Base-by-base conservation (phyloP, 140 eudicot species). In the Anethum foeniculum region DNA sequence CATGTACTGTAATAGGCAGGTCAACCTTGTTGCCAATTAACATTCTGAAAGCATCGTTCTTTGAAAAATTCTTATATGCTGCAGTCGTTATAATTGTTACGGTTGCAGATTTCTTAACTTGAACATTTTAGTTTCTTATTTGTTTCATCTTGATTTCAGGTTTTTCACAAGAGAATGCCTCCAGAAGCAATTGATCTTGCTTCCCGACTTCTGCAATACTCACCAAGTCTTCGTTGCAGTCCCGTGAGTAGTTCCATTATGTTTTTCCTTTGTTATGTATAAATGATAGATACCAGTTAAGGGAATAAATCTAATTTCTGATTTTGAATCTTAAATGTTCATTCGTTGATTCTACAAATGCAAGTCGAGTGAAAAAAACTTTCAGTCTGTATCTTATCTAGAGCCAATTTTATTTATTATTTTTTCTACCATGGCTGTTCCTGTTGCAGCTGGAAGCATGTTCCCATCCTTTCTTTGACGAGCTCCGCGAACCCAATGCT, bases 101-200 rank as follows among this genome's bases (percentile, higher is more conserved):
- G 4, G 41, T 41, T 27, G 13, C 77, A 21, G 54, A 19, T 77
- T 21, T 58, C 5, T 34, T 79, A 27, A 38, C 47, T 25, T 79
- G 27, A 0, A 7, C 19, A 25, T 79, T 46, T 67, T 15, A 23
- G 7, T 60, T 75, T n/a, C 28, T 32, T 15, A 18, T 39, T 72
- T 2, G 44, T 39, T 14, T 47, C 54, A 44, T 52, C 5, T 73
- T 74, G 84, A 71, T 71, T 79, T 54, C 81, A 94, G 98, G 96
- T 94, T 81, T 94, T 94, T 71, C 97, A 92, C 82, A 92, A 94
- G 81, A 85, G 98, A 28, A 94, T 90, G 96, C 98, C 98, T 79
- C 97, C 98, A 1, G 98, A 94, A 84, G 98, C 98, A 69, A 92
- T 94, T 69, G 98, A 94, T 82, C 98, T 92, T 77, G 88, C 97